Evolutionary conservation across 2,329 filamentous ascomycete genomes (phyloP).

Genomic region (Didymosphaeria variabile): DNA sequence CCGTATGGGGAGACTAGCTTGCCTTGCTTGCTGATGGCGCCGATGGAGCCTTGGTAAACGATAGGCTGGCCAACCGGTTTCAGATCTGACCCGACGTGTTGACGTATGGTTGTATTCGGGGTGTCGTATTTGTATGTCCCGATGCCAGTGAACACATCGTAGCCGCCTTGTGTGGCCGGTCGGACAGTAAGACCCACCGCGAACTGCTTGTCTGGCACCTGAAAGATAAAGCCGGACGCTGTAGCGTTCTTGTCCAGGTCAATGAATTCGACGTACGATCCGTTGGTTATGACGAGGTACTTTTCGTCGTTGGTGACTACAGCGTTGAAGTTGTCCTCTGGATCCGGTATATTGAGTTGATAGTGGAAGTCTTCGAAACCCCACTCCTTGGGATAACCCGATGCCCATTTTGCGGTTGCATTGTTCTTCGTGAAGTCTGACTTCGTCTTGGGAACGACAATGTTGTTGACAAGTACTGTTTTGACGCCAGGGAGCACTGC

Average conservation of each 20-base stretch:
- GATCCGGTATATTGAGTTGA: slow-evolving; percentile 13
- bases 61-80: slow-evolving; percentile 1
- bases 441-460: slow-evolving; percentile 14
- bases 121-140: background rate
- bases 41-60: slow-evolving; percentile 13
- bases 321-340: slow-evolving; percentile 11
- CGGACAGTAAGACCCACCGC: background rate
- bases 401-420: slow-evolving; percentile 20
- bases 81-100: slow-evolving; percentile 11
- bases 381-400: slow-evolving; percentile 19
- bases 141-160: slow-evolving; percentile 15
- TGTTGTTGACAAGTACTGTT: slow-evolving; percentile 2
- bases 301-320: slow-evolving; percentile 17
- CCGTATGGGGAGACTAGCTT: slow-evolving; percentile 14
- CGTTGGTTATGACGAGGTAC: slow-evolving; percentile 15
- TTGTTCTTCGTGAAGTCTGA: slow-evolving; percentile 20
- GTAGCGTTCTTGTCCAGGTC: slow-evolving; percentile 17
- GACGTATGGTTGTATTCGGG: background rate
- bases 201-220: background rate
- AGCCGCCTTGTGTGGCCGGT: slow-evolving; percentile 13
- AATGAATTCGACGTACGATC: slow-evolving; percentile 13
- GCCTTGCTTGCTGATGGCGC: slow-evolving; percentile 16
- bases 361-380: slow-evolving; percentile 17
- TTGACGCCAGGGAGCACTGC: background rate
- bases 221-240: background rate